Conservation (phyloP, 805 yeast species). For the Blastobotrys americana region DNA sequence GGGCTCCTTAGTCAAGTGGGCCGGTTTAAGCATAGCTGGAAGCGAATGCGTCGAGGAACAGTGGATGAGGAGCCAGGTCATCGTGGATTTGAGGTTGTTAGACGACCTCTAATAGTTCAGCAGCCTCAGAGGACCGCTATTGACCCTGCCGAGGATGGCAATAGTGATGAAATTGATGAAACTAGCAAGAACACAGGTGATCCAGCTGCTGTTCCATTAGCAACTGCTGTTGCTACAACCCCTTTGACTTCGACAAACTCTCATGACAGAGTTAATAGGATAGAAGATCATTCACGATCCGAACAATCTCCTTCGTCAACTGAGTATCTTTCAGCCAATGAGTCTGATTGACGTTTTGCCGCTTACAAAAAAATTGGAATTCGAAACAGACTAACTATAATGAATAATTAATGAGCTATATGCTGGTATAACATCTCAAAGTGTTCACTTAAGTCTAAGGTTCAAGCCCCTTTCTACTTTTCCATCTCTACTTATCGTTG, state of each 20-base stretch:
- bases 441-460: too few relatives aligned
- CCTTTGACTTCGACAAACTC: too few relatives aligned
- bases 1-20: neutral
- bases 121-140: conserved; percentile 1
- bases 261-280: too few relatives aligned
- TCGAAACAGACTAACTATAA: neutral
- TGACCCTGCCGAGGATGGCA: neutral
- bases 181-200: too few relatives aligned
- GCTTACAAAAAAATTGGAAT: neutral
- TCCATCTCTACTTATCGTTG: neutral
- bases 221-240: neutral
- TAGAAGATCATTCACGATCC: neutral
- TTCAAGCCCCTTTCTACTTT: neutral
- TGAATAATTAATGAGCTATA: neutral
- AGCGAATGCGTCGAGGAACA: neutral
- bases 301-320: neutral
- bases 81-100: conserved; percentile 19
- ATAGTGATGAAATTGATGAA: neutral
- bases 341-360: too few relatives aligned
- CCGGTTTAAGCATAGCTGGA: neutral
- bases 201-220: too few relatives aligned
- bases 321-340: neutral
- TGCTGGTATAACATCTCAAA: neutral
- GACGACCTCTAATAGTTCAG: conserved; percentile 17
- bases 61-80: conserved; percentile 7